Evolutionary conservation across 2,329 filamentous ascomycete species (phyloP).

Genomic region (Fusarium aywerte): DNA sequence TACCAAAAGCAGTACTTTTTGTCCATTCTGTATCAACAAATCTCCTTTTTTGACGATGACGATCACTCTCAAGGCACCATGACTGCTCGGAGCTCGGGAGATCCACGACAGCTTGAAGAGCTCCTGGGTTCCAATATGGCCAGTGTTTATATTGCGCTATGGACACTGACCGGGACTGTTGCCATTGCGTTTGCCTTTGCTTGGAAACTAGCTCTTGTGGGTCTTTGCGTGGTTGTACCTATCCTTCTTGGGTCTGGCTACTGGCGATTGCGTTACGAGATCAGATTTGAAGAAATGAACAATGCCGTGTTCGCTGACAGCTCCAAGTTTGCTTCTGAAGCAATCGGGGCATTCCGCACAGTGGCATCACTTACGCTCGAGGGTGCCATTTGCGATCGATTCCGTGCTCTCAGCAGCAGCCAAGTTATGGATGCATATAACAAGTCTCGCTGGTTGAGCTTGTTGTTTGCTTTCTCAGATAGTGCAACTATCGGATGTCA

Average conservation of each 20-base stretch:
- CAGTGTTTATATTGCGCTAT: conserved; percentile 69
- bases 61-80: conserved; percentile 69
- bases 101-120: conserved; percentile 70
- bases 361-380: conserved; percentile 54
- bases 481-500: too few relatives aligned
- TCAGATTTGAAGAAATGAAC: conserved; percentile 68
- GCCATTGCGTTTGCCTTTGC: conserved; percentile 76
- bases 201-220: conserved; percentile 79
- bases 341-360: conserved; percentile 51
- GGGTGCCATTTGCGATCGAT: too few relatives aligned
- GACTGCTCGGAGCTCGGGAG: conserved; percentile 64
- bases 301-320: conserved; percentile 46
- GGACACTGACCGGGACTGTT: conserved; percentile 72
- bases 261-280: conserved; percentile 65
- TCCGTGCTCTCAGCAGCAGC: too few relatives aligned
- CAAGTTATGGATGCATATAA: too few relatives aligned
- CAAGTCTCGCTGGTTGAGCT: too few relatives aligned
- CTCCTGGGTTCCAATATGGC: conserved; percentile 72
- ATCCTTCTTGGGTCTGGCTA: conserved; percentile 60
- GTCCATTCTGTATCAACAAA: conserved; percentile 66
- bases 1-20: conserved; percentile 70
- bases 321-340: conserved; percentile 54
- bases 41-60: conserved; percentile 69
- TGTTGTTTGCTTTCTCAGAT: too few relatives aligned
- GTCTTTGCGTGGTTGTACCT: conserved; percentile 68